phyloP scores from a whole-genome alignment of 768 basidiomycete species.

The Mrakia gelida region DNA sequence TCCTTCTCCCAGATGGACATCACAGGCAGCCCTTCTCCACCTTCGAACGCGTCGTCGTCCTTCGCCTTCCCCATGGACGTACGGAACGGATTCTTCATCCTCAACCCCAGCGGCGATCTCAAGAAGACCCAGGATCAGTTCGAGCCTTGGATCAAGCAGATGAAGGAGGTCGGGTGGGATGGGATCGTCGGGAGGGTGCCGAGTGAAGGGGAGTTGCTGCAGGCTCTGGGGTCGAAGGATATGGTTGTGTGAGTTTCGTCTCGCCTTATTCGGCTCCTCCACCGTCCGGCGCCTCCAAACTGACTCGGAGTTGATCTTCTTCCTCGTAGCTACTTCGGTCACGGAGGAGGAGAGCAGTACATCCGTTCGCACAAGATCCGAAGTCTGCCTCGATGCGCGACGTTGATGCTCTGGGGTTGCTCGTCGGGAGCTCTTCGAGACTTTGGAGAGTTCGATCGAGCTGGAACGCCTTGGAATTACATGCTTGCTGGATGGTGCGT shows the following conservation, averaged over 20 bases:
- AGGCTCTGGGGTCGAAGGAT: constrained; percentile 68
- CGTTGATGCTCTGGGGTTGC: constrained; percentile 97
- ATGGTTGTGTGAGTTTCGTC: constrained; percentile 72
- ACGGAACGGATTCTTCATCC: constrained; percentile 57
- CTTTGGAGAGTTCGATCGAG: constrained; percentile 89
- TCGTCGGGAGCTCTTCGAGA: constrained; percentile 83
- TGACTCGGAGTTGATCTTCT: background rate
- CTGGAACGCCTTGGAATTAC: constrained; percentile 89
- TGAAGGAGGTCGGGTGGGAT: constrained; percentile 73
- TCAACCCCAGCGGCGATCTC: constrained; percentile 92
- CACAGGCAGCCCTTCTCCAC: background rate
- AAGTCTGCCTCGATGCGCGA: constrained; percentile 76
- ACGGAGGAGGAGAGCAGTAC: constrained; percentile 94
- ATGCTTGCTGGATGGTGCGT: constrained; percentile 96
- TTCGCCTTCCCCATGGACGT: constrained; percentile 12
- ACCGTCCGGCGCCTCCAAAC: too few relatives aligned
- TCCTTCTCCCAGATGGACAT: background rate
- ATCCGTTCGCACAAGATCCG: constrained; percentile 80
- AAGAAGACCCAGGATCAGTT: constrained; percentile 77
- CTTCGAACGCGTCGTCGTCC: background rate
- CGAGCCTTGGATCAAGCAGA: constrained; percentile 66
- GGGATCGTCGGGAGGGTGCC: constrained; percentile 72
- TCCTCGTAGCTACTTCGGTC: constrained; percentile 85
- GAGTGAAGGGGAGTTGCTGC: constrained; percentile 74
- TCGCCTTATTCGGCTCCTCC: background rate